phyloP scores from a whole-genome alignment of 768 basidiomycete genomes.

The Russula earlei region DNA sequence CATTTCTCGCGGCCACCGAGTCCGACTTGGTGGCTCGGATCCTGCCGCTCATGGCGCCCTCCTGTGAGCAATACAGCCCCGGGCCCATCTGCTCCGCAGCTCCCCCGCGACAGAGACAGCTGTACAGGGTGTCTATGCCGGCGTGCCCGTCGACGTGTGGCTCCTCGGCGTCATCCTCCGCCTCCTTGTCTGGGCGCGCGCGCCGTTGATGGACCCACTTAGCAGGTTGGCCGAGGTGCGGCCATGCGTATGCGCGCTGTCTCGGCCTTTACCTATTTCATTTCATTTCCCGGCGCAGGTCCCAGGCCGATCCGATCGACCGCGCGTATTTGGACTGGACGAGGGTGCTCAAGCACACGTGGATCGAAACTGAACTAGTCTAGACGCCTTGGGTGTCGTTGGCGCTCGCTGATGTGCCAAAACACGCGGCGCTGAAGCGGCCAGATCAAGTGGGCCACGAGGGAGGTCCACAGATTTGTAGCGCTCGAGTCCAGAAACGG shows the following conservation, averaged over 20 bases:
- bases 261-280: too few species aligned
- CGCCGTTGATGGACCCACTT: neutral
- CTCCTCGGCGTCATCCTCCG: constrained; percentile 3
- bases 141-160: constrained; percentile 2
- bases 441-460: neutral
- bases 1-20: too few species aligned
- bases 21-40: too few species aligned
- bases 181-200: neutral
- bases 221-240: neutral
- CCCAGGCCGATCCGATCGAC: neutral
- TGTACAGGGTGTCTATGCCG: neutral
- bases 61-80: neutral
- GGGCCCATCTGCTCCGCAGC: neutral
- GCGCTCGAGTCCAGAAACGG: neutral
- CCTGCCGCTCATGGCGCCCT: neutral
- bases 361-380: neutral
- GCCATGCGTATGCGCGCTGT: neutral
- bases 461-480: neutral
- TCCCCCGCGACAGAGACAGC: neutral
- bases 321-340: neutral
- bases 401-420: neutral
- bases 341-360: neutral
- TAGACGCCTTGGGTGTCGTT: neutral
- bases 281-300: neutral
- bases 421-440: neutral